Evolutionary conservation across 2,329 filamentous ascomycete species (phyloP), one percentile per base, ranked within the genome.

Genomic region (Colletotrichum falcatum): DNA sequence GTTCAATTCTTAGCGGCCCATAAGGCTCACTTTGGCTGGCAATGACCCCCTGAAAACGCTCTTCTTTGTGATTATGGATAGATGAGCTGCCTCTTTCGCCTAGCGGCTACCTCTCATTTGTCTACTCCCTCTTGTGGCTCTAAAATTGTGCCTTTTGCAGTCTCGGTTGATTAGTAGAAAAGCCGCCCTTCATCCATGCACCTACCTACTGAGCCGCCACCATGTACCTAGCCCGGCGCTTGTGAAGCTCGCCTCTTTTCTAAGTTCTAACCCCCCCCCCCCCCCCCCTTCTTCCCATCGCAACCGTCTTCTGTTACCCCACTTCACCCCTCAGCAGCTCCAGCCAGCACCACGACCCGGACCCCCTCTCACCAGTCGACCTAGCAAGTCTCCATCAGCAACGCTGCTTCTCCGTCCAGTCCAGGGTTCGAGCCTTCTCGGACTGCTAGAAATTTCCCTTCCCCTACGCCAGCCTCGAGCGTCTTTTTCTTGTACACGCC

Each of bases 371-470:
- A 30, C 49, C 44, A 63, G 64, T 66, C 53, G 37, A 42, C 60
- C 60, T 62, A 26, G 60, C 35, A 68, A 71, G 53, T 71, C 46
- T 71, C 68, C 68, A 68, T 71, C 68, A 68, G 46, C 67, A 70
- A 35, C 64, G 53, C 62, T 55, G 65, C 68, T 68, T 54, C 53
- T 68, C 46, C 48, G 30, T 60, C 59, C 65, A 54, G 65, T 28
- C 53, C 59, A 71, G 68, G 64, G 68, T 68, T 65, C 58, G 65
- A 68, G 65, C 65, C 59, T 67, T 61, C 58, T 68, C 53, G 37
- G 55, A 66, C 65, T 42, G 35, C 59, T 68, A 46, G 64, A 59
- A 39, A 59, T 71, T 71, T 53, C 64, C 23, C 26, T 59, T 59
- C 65, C 55, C 54, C 42, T 59, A 61, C 46, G 65, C 59, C 68